Conservation (phyloP, 1,284 basidiomycete genomes). For the Cryptococcus maquisensis region DNA sequence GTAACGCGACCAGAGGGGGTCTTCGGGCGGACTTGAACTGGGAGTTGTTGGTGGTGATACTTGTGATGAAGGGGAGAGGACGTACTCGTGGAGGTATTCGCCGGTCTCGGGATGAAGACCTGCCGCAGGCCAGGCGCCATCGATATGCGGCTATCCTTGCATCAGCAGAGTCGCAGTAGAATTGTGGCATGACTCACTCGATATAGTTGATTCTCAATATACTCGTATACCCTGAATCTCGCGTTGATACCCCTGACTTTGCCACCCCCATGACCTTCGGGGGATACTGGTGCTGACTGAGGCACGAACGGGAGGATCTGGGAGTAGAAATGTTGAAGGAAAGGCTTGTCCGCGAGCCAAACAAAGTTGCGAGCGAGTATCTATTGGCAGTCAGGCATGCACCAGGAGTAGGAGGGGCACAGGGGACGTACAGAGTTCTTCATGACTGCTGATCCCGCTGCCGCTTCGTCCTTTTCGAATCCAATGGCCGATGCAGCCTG, state of each 20-base stretch:
- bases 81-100: constrained; percentile 57
- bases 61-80: constrained; percentile 9
- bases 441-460: constrained; percentile 50
- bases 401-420: not conserved
- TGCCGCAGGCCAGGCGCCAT: constrained; percentile 58
- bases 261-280: constrained; percentile 48
- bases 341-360: constrained; percentile 54
- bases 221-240: constrained; percentile 55
- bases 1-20: constrained; percentile 52
- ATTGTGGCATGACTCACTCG: constrained; percentile 37
- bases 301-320: constrained; percentile 52
- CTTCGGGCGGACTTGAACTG: constrained; percentile 41
- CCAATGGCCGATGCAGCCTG: constrained; percentile 53
- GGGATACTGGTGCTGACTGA: constrained; percentile 25
- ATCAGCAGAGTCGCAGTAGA: not conserved
- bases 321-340: constrained; percentile 51
- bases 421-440: constrained; percentile 48
- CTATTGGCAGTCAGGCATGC: constrained; percentile 3
- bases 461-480: constrained; percentile 55
- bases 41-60: no score
- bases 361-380: constrained; percentile 56
- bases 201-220: constrained; percentile 54
- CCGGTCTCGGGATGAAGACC: constrained; percentile 51
- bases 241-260: constrained; percentile 55
- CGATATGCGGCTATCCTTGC: constrained; percentile 50